Percentiles rank a stretch among this genome's conserved stretches.
Conservation (phyloP, 2,329 filamentous ascomycete genomes). For the Diplodia scrobiculata region DNA sequence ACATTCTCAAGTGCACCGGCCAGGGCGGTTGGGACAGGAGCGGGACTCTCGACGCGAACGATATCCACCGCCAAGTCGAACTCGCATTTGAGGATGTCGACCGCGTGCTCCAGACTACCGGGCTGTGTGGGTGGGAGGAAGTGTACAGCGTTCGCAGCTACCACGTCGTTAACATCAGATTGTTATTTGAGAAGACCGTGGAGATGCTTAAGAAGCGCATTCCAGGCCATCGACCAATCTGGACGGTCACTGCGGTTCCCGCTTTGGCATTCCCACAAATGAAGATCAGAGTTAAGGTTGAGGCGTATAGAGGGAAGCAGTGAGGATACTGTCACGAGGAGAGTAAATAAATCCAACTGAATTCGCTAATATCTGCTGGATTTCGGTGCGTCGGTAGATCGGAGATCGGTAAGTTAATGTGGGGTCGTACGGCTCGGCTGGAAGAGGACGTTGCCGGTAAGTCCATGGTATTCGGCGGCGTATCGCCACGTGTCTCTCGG, state of each 20-base stretch:
- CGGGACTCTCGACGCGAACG: slow-evolving; percentile 12
- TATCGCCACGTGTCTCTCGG: background rate
- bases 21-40: slow-evolving; percentile 28
- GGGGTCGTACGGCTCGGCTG: background rate
- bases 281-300: slow-evolving; percentile 62
- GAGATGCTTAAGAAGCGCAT: slow-evolving; percentile 55
- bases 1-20: slow-evolving; percentile 40
- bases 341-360: too few relatives aligned
- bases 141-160: slow-evolving; percentile 32
- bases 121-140: slow-evolving; percentile 26
- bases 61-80: slow-evolving; percentile 18
- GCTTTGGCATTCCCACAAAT: slow-evolving; percentile 55
- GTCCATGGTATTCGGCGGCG: background rate
- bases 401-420: background rate
- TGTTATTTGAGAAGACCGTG: slow-evolving; percentile 47
- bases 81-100: slow-evolving; percentile 29
- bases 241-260: slow-evolving; percentile 58
- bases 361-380: too few relatives aligned
- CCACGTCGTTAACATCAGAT: slow-evolving; percentile 32
- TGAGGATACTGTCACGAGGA: too few relatives aligned
- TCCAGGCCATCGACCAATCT: slow-evolving; percentile 57
- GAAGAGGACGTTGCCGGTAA: background rate
- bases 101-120: slow-evolving; percentile 6
- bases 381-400: background rate
- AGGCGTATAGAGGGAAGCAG: background rate